phyloP scores from a whole-genome alignment of 1,284 basidiomycete species.

The Rhodotorula sp. region DNA sequence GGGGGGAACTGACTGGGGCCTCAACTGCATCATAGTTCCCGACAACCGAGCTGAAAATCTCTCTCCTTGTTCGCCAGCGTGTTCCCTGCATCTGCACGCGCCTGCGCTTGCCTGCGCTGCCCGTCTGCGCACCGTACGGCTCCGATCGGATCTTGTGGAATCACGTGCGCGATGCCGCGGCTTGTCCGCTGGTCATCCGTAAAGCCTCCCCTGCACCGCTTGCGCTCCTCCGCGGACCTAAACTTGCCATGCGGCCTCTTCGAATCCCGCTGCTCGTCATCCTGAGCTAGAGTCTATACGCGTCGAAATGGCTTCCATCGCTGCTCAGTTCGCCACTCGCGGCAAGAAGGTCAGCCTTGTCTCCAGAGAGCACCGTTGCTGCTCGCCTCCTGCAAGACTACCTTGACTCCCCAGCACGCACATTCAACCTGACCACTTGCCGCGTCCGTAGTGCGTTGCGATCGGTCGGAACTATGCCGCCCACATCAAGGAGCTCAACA shows the following conservation, averaged over 20 bases:
- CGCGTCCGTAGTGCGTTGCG: conserved; percentile 23
- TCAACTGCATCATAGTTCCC: too few species aligned
- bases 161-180: too few species aligned
- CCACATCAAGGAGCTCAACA: conserved; percentile 43
- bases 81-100: too few species aligned
- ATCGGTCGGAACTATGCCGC: conserved; percentile 40
- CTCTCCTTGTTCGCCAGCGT: too few species aligned
- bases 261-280: not conserved
- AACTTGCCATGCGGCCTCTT: too few species aligned
- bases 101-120: too few species aligned
- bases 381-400: not conserved
- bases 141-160: too few species aligned
- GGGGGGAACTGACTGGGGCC: too few species aligned
- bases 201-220: not conserved
- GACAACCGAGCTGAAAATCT: too few species aligned
- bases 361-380: not conserved
- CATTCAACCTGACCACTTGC: not conserved
- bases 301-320: conserved; percentile 15
- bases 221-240: too few species aligned
- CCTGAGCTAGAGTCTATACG: not conserved
- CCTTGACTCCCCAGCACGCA: not conserved
- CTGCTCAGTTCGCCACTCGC: conserved; percentile 29
- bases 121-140: too few species aligned
- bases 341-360: conserved; percentile 31
- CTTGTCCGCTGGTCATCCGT: too few species aligned